These are phyloP conservation scores for Aspergillus carlsbadensis DNA, from an alignment of 495 filamentous ascomycete genomes.

Conservation along the genomic window DNA sequence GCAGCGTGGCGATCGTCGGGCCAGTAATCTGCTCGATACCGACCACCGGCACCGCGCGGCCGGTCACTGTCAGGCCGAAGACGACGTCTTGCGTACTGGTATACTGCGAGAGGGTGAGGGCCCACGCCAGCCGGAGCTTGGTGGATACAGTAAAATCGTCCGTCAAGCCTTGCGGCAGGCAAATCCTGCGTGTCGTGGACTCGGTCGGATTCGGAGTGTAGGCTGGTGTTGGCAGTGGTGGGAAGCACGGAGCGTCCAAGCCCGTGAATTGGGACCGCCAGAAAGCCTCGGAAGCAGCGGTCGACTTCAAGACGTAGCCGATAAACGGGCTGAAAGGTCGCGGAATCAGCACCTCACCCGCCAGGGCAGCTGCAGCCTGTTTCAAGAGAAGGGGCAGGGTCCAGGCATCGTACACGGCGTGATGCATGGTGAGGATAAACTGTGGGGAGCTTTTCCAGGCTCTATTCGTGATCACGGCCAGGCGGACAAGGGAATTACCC, in stretches of 20 bases:
- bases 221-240: too few relatives aligned
- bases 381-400: conserved; percentile 50
- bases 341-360: background rate
- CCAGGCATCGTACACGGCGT: conserved; percentile 61
- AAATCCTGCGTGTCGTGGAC: background rate
- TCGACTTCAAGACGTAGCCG: conserved; percentile 1
- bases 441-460: background rate
- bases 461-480: background rate
- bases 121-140: conserved; percentile 29
- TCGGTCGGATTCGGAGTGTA: too few relatives aligned
- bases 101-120: conserved; percentile 27
- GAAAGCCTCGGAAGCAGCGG: background rate
- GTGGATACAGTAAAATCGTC: background rate
- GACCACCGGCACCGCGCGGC: conserved; percentile 25
- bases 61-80: conserved; percentile 30
- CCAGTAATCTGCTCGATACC: conserved; percentile 29
- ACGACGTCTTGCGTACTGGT: conserved; percentile 27
- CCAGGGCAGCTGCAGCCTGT: conserved; percentile 41
- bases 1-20: conserved; percentile 34
- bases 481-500: conserved; percentile 12
- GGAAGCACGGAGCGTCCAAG: too few relatives aligned
- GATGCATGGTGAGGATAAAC: conserved; percentile 53
- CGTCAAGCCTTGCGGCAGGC: too few relatives aligned
- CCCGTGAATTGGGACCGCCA: background rate
- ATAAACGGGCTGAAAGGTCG: conserved; percentile 8